Percentiles rank a stretch among this genome's conserved stretches.
phyloP scores from a whole-genome alignment of 1,139 yeast genomes.

The Yarrowia galli region DNA sequence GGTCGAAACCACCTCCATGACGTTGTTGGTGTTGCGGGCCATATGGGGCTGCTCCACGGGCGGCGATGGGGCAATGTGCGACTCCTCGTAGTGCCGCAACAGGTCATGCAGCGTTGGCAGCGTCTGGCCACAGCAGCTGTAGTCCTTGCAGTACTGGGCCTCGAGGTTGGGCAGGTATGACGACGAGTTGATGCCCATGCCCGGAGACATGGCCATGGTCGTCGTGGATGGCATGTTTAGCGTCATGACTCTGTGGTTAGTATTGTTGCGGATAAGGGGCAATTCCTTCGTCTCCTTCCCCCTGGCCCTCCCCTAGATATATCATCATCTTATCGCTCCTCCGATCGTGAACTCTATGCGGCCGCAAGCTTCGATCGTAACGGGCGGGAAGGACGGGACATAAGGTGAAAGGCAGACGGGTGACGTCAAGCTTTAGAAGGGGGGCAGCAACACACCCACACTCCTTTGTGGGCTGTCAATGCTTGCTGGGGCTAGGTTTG shows the following conservation, averaged over 20 bases:
- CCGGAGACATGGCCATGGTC: conserved; percentile 56
- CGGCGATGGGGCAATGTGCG: conserved; percentile 78
- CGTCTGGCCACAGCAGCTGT: conserved; percentile 92
- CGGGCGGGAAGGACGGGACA: conserved; percentile 40
- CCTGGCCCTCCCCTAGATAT: no score
- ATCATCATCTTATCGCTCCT: conserved; percentile 2
- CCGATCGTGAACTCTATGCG: conserved; percentile 31
- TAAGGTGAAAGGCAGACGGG: not conserved
- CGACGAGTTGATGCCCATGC: conserved; percentile 57
- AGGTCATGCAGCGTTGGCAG: conserved; percentile 93
- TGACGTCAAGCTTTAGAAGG: not conserved
- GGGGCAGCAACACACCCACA: not conserved
- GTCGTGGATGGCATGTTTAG: conserved; percentile 44
- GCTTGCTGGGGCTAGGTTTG: not conserved
- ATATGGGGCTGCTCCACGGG: conserved; percentile 54
- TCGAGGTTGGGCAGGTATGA: conserved; percentile 90
- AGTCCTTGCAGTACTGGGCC: conserved; percentile 95
- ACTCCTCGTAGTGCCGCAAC: conserved; percentile 93
- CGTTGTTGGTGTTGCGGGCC: conserved; percentile 51
- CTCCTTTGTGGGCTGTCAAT: not conserved
- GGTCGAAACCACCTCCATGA: conserved; percentile 77
- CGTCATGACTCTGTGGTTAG: conserved; percentile 44
- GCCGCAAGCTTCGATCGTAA: conserved; percentile 40
- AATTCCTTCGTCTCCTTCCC: no score
- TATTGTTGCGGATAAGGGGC: conserved; percentile 29